phyloP scores from a whole-genome alignment of 148 eudicot genomes.

The Oxyria digyna region DNA sequence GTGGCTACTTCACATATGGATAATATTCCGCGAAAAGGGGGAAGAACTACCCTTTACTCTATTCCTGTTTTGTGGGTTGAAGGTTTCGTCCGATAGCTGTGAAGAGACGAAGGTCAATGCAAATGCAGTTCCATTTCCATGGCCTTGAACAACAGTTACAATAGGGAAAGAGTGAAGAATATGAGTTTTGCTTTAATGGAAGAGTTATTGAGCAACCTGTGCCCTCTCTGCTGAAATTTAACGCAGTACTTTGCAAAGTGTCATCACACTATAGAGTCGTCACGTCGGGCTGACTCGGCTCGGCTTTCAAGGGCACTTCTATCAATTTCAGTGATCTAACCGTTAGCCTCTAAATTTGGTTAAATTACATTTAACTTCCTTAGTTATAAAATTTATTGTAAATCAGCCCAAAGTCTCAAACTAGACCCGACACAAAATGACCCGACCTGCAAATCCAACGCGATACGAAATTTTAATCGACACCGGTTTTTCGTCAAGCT shows the following conservation, averaged over 20 bases:
- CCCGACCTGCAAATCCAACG: no score
- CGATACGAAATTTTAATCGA: no score
- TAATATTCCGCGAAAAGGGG: background rate
- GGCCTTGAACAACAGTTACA: background rate
- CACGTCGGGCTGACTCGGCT: no score
- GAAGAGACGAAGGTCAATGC: background rate
- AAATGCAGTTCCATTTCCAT: background rate
- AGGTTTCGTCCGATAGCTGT: background rate
- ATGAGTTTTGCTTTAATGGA: background rate
- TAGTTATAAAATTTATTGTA: background rate
- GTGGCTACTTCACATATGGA: background rate
- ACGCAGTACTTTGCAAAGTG: background rate
- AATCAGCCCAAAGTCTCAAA: background rate
- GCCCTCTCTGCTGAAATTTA: background rate
- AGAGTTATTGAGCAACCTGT: background rate
- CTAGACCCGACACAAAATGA: no score
- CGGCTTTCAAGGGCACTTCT: no score
- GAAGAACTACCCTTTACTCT: background rate
- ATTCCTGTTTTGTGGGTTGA: background rate
- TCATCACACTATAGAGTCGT: no score
- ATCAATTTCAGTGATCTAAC: no score
- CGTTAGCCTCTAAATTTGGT: background rate
- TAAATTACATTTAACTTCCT: background rate
- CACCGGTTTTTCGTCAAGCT: no score
- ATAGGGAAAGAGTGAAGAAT: background rate